Percentiles rank a stretch among this genome's conserved stretches.
These are phyloP conservation scores for Tylopilus intermedius DNA, from an alignment of 768 basidiomycete species.

Conservation along the genomic window DNA sequence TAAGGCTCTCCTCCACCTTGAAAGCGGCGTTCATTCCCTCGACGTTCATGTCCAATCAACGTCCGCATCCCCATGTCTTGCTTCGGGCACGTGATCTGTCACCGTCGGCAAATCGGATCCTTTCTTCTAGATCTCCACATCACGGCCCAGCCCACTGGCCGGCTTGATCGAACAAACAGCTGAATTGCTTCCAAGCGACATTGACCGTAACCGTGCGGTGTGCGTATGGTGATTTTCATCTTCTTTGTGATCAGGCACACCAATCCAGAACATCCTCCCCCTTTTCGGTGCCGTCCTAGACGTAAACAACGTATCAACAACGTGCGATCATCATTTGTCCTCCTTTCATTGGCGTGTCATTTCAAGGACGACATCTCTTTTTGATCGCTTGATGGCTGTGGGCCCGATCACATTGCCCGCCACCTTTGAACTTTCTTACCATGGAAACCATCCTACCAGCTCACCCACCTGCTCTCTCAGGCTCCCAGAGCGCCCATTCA, in stretches of 20 bases:
- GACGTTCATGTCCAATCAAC: conserved; percentile 5
- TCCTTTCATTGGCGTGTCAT: conserved; percentile 20
- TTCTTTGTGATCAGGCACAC: conserved; percentile 26
- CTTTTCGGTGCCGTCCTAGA: conserved; percentile 32
- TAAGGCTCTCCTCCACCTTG: neutral
- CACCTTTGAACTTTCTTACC: conserved; percentile 19
- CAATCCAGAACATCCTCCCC: conserved; percentile 16
- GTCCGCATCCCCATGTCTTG: conserved; percentile 6
- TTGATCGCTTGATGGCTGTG: conserved; percentile 23
- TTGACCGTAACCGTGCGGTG: conserved; percentile 13
- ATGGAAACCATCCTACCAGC: conserved; percentile 25
- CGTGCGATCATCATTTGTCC: conserved; percentile 26
- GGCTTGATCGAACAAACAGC: conserved; percentile 1
- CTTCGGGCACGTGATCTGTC: conserved; percentile 27
- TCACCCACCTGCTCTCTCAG: neutral
- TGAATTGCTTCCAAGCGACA: conserved; percentile 15
- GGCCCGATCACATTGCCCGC: conserved; percentile 14
- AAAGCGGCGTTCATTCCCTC: neutral
- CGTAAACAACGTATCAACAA: conserved; percentile 24
- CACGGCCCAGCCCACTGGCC: conserved; percentile 6
- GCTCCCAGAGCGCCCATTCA: conserved; percentile 7
- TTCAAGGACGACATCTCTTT: conserved; percentile 22
- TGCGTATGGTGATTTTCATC: conserved; percentile 20
- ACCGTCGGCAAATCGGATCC: conserved; percentile 1
- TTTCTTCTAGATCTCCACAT: neutral